Evolutionary conservation across 495 filamentous ascomycete genomes (phyloP).

Genomic region (Penicillium paradoxum): DNA sequence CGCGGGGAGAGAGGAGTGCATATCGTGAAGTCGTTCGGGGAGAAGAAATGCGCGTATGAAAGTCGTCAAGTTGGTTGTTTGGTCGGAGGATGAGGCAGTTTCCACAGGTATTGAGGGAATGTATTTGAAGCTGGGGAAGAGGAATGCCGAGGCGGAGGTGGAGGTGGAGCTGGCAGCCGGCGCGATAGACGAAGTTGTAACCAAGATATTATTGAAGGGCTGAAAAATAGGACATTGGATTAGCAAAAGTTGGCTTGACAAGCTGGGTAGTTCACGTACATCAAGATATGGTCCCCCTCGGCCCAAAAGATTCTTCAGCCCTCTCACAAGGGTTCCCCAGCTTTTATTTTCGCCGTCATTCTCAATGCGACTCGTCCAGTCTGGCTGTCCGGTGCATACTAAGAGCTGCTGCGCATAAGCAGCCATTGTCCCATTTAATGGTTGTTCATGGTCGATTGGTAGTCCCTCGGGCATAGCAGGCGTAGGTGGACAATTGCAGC

Average conservation of each 20-base stretch:
- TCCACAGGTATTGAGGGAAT: conserved; percentile 58
- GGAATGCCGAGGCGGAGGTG: conserved; percentile 56
- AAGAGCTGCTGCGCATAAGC: conserved; percentile 79
- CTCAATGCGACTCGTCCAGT: conserved; percentile 73
- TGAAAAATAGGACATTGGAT: conserved; percentile 25
- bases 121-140: conserved; percentile 76
- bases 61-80: conserved; percentile 22
- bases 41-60: conserved; percentile 41
- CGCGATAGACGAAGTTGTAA: conserved; percentile 66
- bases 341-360: conserved; percentile 48
- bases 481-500: conserved; percentile 63
- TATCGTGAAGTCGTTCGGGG: conserved; percentile 55
- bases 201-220: conserved; percentile 74
- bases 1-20: conserved; percentile 48
- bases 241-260: conserved; percentile 1
- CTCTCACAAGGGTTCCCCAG: conserved; percentile 60
- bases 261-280: conserved; percentile 45
- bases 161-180: conserved; percentile 34
- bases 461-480: conserved; percentile 60
- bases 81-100: conserved; percentile 5
- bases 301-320: conserved; percentile 63
- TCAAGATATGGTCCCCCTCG: conserved; percentile 63
- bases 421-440: conserved; percentile 69
- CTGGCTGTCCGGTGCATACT: conserved; percentile 68
- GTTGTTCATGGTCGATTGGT: conserved; percentile 67